Evolutionary conservation across 106 monocot species (phyloP).

Genomic region (Hemerocallis citrina): DNA sequence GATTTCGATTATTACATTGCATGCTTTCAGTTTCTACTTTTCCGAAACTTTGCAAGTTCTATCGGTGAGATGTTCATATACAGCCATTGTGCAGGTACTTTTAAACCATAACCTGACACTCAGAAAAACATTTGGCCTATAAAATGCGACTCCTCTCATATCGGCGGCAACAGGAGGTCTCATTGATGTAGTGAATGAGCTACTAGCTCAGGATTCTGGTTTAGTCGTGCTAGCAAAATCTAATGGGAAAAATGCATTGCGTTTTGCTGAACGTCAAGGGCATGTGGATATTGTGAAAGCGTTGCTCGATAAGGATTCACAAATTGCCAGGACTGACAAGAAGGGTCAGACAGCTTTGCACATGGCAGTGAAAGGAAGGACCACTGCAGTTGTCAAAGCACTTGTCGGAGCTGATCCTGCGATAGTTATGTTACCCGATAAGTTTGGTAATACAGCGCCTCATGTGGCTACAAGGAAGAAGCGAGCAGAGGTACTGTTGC

Average conservation of each 20-base stretch:
- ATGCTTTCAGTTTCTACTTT: neutral
- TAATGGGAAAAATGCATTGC: constrained; percentile 65
- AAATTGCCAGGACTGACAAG: constrained; percentile 63
- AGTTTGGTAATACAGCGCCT: constrained; percentile 54
- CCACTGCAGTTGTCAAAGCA: constrained; percentile 37
- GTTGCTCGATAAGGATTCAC: constrained; percentile 50
- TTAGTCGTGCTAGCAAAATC: constrained; percentile 33
- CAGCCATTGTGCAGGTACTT: constrained; percentile 53
- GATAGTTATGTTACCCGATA: constrained; percentile 56
- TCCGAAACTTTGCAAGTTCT: too few relatives aligned
- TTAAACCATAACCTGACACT: constrained; percentile 32
- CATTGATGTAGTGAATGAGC: constrained; percentile 26
- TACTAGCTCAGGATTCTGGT: constrained; percentile 24
- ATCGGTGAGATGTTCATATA: neutral
- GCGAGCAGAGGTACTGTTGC: constrained; percentile 52
- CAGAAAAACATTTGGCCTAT: constrained; percentile 51
- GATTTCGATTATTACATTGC: neutral
- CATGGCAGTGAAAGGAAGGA: constrained; percentile 71
- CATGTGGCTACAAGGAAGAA: constrained; percentile 74
- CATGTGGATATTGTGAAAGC: constrained; percentile 49
- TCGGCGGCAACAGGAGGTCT: constrained; percentile 57
- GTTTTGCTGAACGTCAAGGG: constrained; percentile 57
- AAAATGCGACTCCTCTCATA: constrained; percentile 56
- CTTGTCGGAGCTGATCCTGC: constrained; percentile 62
- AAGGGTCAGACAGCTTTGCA: constrained; percentile 73